A percentile compares a stretch with the other conserved stretches of the same genome.
These are phyloP conservation scores for Cucurbita argyrosperma DNA, from an alignment of 306 rosid genomes.

Conservation along the genomic window DNA sequence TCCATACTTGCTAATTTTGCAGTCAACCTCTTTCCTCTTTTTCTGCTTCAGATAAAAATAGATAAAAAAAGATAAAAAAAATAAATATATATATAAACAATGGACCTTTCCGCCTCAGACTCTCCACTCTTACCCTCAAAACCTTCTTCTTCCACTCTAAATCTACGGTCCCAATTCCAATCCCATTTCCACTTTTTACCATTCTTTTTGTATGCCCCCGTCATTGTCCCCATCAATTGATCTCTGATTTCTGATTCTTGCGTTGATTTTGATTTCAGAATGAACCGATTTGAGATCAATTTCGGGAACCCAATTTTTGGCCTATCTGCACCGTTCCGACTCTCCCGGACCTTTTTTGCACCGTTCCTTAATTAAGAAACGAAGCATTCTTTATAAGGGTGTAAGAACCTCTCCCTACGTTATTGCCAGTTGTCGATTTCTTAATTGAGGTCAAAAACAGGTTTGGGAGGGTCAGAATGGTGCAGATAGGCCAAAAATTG, in stretches of 20 bases:
- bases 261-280: conserved; percentile 31
- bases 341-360: conserved; percentile 17
- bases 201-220: conserved; percentile 34
- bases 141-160: conserved; percentile 53
- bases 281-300: conserved; percentile 31
- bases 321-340: conserved; percentile 11
- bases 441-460: conserved; percentile 10
- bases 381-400: too few relatives aligned
- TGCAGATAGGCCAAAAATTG: too few relatives aligned
- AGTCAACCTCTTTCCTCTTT: too few relatives aligned
- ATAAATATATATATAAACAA: too few relatives aligned
- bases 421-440: too few relatives aligned
- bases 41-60: too few relatives aligned
- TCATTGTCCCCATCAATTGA: conserved; percentile 28
- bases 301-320: conserved; percentile 22
- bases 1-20: too few relatives aligned
- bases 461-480: background rate
- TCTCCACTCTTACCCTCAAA: too few relatives aligned
- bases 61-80: too few relatives aligned
- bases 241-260: conserved; percentile 29
- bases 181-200: conserved; percentile 6
- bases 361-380: conserved; percentile 12
- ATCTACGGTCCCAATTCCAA: conserved; percentile 22
- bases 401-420: too few relatives aligned
- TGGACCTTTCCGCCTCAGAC: too few relatives aligned